Evolutionary conservation across 176 grass and related monocot species (phyloP).

Genomic region (Zoysia pacifica): DNA sequence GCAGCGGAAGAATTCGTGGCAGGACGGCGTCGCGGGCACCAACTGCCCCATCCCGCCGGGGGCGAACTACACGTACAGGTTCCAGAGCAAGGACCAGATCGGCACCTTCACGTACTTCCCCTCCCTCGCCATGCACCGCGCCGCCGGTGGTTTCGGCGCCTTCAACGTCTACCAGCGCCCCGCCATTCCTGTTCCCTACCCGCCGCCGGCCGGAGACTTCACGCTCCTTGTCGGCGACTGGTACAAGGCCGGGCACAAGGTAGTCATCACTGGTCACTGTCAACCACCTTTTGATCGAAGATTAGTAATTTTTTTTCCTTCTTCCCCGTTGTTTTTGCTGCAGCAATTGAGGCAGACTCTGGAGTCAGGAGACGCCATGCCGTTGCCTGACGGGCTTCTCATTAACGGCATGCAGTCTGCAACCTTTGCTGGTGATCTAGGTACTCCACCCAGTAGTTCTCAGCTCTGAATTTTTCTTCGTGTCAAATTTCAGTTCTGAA

Average conservation of each 20-base stretch:
- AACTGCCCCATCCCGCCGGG: constrained; percentile 79
- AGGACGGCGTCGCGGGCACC: constrained; percentile 84
- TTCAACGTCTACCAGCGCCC: constrained; percentile 76
- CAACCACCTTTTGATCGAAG: background rate
- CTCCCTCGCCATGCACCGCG: constrained; percentile 65
- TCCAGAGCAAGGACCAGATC: constrained; percentile 89
- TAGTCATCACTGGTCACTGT: background rate
- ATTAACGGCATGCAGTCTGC: constrained; percentile 63
- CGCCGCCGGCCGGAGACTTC: constrained; percentile 53
- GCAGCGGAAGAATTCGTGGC: constrained; percentile 97
- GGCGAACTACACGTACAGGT: constrained; percentile 83
- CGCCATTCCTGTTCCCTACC: constrained; percentile 69
- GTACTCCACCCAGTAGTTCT: constrained; percentile 22
- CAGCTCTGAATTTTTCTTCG: background rate
- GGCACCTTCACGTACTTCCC: constrained; percentile 84
- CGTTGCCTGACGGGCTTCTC: constrained; percentile 60
- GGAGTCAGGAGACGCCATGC: constrained; percentile 45
- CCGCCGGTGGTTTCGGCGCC: constrained; percentile 70
- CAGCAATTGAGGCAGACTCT: constrained; percentile 47
- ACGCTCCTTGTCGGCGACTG: constrained; percentile 80
- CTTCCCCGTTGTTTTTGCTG: background rate
- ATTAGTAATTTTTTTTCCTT: background rate
- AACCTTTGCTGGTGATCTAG: constrained; percentile 53
- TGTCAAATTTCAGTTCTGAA: background rate
- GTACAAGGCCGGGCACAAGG: constrained; percentile 53